Evolutionary conservation across 2,329 filamentous ascomycete genomes (phyloP), one percentile per base, ranked within the genome.

Genomic region (Aspergillus ruber): DNA sequence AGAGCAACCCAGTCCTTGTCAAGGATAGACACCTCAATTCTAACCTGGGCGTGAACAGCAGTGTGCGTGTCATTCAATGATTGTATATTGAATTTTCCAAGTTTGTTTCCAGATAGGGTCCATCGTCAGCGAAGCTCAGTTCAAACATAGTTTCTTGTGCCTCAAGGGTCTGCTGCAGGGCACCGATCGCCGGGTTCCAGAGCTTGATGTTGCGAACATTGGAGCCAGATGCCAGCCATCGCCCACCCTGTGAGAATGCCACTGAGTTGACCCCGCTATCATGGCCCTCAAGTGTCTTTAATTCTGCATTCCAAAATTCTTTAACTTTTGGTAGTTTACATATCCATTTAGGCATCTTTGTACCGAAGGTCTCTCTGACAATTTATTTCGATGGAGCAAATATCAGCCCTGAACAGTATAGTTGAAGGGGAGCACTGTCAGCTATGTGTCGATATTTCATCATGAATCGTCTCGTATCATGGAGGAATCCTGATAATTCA

Each of bases 401-500:
- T 13, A 64, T 39, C 0, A 69, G 48, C 4, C 61, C 67, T 8
- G 60, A 60, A 21, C 17, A 56, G 49, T 71, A 70, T 13, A 64
- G 41, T 50, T 71, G 65, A 20, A 71, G 62, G 8, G 68, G 68
- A 8, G 59, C 57, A 36, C 44, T 42, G 29, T 64, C 53, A 32
- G 60, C 53, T 32, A 68, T 56, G 8, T 58, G 51, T 15, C 49
- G 23, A 48, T 63, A 59, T 40, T 54, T 54, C 1, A 65, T 51
- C 35, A 66, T 43, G 49, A 70, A 67, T 36, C 59, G 51, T 41
- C 43, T 57, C 15, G 60, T 58, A 55, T 70, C 65, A 32, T 59
- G 21, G 8, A 67, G 49, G 44, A 67, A 65, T 4, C 45, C 40
- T 1, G 47, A 49, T 9, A 60, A 25, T 29, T 45, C 13, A 36